phyloP scores from a whole-genome alignment of 495 filamentous ascomycete species.

The Talaromyces stipitatus region DNA sequence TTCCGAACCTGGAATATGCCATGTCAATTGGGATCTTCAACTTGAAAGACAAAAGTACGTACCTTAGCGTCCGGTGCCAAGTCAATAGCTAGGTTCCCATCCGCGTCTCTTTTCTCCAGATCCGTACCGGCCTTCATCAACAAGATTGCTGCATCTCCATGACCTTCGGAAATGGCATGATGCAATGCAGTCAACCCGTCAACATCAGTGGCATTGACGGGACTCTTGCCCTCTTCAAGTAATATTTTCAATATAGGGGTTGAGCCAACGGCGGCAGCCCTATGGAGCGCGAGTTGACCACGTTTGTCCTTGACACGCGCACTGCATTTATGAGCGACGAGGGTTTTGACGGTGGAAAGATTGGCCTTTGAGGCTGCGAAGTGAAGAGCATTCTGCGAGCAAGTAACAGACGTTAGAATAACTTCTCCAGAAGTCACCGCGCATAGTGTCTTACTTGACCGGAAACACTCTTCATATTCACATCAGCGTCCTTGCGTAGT shows the following conservation, averaged over 20 bases:
- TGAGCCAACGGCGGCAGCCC: slow-evolving; percentile 83
- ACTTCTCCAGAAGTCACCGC: neutral
- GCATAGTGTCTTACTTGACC: slow-evolving; percentile 43
- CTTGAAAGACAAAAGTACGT: slow-evolving; percentile 4
- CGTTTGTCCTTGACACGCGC: slow-evolving; percentile 77
- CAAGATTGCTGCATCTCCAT: slow-evolving; percentile 79
- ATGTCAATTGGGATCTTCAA: neutral
- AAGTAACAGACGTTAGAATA: slow-evolving; percentile 16
- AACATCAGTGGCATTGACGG: slow-evolving; percentile 78
- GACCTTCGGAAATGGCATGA: slow-evolving; percentile 89
- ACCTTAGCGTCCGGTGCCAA: slow-evolving; percentile 78
- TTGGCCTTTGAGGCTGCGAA: slow-evolving; percentile 87
- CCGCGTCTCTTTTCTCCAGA: slow-evolving; percentile 64
- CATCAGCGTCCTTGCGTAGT: slow-evolving; percentile 73
- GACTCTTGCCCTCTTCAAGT: slow-evolving; percentile 65
- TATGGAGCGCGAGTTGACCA: slow-evolving; percentile 79
- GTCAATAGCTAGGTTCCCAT: slow-evolving; percentile 69
- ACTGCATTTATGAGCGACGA: slow-evolving; percentile 71
- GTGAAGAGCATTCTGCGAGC: slow-evolving; percentile 67
- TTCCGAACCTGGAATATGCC: slow-evolving; percentile 50
- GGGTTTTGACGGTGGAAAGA: slow-evolving; percentile 68
- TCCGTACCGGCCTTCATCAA: slow-evolving; percentile 82
- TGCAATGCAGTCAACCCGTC: slow-evolving; percentile 84
- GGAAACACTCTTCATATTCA: slow-evolving; percentile 64
- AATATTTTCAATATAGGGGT: slow-evolving; percentile 78